These are phyloP conservation scores for Tremella fuciformis DNA, from an alignment of 768 basidiomycete species.

Conservation along the genomic window DNA sequence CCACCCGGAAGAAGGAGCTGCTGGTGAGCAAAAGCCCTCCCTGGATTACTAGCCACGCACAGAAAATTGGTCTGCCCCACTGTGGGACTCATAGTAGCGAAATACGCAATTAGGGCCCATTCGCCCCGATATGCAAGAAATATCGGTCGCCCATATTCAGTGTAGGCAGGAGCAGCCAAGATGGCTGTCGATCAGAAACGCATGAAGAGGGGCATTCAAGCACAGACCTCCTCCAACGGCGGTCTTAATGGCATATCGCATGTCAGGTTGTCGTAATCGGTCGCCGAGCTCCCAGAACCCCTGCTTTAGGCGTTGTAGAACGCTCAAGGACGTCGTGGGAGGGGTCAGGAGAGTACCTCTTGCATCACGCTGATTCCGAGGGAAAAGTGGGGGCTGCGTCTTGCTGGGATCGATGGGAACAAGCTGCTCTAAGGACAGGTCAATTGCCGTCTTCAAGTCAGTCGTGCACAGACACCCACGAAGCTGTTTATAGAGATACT, in stretches of 20 bases:
- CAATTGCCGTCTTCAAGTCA: not conserved
- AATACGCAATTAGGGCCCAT: conserved; percentile 90
- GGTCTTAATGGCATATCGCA: conserved; percentile 83
- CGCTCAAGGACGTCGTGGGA: conserved; percentile 58
- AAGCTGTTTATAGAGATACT: conserved; percentile 44
- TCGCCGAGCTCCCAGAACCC: conserved; percentile 69
- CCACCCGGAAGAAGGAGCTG: conserved; percentile 65
- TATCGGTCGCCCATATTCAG: conserved; percentile 68
- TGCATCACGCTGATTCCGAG: conserved; percentile 75
- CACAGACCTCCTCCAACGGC: conserved; percentile 52
- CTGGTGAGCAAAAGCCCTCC: not conserved
- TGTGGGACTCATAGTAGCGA: conserved; percentile 51
- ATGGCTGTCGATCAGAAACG: conserved; percentile 58
- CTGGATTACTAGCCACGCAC: conserved; percentile 48
- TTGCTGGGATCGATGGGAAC: conserved; percentile 52
- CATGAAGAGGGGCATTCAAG: not conserved
- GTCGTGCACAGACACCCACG: conserved; percentile 28
- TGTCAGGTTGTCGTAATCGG: conserved; percentile 66
- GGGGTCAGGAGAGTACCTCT: conserved; percentile 84
- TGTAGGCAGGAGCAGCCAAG: conserved; percentile 83
- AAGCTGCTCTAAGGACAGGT: conserved; percentile 37
- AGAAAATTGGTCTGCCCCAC: conserved; percentile 75
- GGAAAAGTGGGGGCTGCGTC: conserved; percentile 66
- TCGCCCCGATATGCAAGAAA: conserved; percentile 84
- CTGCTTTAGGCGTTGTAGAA: conserved; percentile 65